phyloP scores from a whole-genome alignment of 2,329 filamentous ascomycete genomes.

The Tympanopsis confertula region DNA sequence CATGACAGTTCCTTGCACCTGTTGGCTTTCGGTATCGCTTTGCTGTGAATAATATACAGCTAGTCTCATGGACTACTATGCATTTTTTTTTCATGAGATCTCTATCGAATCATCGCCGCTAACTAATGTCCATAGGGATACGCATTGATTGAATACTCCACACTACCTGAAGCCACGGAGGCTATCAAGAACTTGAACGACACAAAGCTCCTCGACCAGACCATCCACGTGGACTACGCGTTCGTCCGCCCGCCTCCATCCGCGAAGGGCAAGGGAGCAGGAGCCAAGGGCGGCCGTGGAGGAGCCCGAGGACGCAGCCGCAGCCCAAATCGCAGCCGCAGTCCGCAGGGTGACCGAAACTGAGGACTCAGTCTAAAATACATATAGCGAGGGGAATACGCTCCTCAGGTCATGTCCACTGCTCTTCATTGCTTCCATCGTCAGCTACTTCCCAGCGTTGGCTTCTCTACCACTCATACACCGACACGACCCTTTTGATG shows the following conservation, averaged over 20 bases:
- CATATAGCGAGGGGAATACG: too few species aligned
- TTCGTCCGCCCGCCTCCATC: conserved; percentile 51
- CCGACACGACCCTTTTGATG: too few species aligned
- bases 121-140: conserved; percentile 37
- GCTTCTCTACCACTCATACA: too few species aligned
- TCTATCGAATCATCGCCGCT: neutral
- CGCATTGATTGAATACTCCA: conserved; percentile 54
- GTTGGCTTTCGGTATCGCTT: neutral
- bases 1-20: too few species aligned
- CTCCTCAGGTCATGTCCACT: too few species aligned
- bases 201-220: conserved; percentile 51
- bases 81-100: neutral
- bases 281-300: conserved; percentile 6
- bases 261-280: conserved; percentile 28
- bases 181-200: conserved; percentile 50
- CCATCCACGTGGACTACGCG: conserved; percentile 52
- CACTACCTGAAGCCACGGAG: conserved; percentile 47
- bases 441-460: too few species aligned
- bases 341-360: conserved; percentile 26
- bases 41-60: too few species aligned
- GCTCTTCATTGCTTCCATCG: too few species aligned
- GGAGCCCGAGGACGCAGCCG: conserved; percentile 25
- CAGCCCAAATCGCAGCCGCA: conserved; percentile 28
- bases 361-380: too few species aligned
- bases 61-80: too few species aligned